phyloP scores from a whole-genome alignment of 345 rosid species.

The Crucihimalaya himalaica region DNA sequence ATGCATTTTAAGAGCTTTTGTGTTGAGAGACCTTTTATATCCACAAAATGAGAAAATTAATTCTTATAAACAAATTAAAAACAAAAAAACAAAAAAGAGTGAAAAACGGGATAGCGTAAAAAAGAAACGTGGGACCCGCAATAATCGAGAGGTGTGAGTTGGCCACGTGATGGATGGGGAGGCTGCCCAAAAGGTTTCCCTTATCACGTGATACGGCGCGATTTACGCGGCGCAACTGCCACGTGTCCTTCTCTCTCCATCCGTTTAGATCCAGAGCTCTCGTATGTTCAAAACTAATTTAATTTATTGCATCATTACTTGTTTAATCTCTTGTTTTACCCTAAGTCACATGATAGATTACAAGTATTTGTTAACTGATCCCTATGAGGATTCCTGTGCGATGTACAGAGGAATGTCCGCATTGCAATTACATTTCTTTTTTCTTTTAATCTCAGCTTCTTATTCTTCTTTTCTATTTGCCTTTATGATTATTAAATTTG shows the following conservation, averaged over 20 bases:
- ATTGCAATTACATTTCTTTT: constrained; percentile 16
- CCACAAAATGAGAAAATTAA: constrained; percentile 7
- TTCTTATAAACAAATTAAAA: not conserved
- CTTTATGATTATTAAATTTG: constrained; percentile 8
- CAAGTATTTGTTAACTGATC: constrained; percentile 43
- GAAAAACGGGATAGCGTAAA: constrained; percentile 41
- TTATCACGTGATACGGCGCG: constrained; percentile 43
- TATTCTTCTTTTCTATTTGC: not conserved
- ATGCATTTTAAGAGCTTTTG: no score
- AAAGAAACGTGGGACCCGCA: constrained; percentile 33
- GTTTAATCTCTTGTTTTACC: constrained; percentile 33
- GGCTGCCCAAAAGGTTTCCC: constrained; percentile 24
- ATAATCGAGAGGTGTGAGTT: constrained; percentile 40
- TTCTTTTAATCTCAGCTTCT: constrained; percentile 28
- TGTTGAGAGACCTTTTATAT: no score
- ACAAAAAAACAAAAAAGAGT: not conserved
- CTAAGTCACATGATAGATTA: constrained; percentile 18
- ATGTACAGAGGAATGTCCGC: constrained; percentile 42
- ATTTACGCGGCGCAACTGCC: constrained; percentile 38
- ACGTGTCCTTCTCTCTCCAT: constrained; percentile 20
- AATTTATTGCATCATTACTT: constrained; percentile 26
- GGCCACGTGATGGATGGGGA: constrained; percentile 46
- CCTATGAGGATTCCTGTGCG: constrained; percentile 41
- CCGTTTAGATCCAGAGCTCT: not conserved
- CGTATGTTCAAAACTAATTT: not conserved